Conservation (phyloP, 345 rosid species). For the Rhodamnia rubescens region DNA sequence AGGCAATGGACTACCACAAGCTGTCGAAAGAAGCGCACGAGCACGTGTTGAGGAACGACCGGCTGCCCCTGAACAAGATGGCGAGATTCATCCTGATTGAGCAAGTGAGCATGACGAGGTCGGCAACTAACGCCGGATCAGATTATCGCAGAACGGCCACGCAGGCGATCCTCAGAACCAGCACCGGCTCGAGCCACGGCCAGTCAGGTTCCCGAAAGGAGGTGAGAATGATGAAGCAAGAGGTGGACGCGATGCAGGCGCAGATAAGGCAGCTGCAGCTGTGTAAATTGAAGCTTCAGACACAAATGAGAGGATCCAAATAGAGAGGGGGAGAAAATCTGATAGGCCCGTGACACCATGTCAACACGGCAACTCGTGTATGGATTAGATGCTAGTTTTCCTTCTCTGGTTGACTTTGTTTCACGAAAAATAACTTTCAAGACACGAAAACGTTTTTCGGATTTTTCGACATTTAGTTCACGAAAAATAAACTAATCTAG, state of each 20-base stretch:
- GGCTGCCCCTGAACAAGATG: constrained; percentile 21
- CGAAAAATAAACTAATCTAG: too few species aligned
- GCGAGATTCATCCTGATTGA: constrained; percentile 27
- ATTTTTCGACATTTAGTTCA: too few species aligned
- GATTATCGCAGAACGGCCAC: constrained; percentile 17
- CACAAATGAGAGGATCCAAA: constrained; percentile 8
- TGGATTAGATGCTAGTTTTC: neutral
- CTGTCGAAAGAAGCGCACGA: constrained; percentile 34
- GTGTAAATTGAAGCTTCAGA: constrained; percentile 38
- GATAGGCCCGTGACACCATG: neutral
- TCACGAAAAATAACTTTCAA: too few species aligned
- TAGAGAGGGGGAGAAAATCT: neutral
- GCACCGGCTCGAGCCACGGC: constrained; percentile 7
- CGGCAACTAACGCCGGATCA: constrained; percentile 14
- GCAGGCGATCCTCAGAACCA: constrained; percentile 12
- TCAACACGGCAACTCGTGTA: too few species aligned
- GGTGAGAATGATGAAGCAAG: constrained; percentile 35
- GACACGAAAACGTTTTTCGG: too few species aligned
- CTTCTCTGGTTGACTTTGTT: too few species aligned
- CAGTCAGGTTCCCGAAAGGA: constrained; percentile 13
- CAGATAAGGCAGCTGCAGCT: constrained; percentile 33
- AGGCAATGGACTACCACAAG: constrained; percentile 34
- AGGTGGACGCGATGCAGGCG: constrained; percentile 38
- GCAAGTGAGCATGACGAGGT: constrained; percentile 29
- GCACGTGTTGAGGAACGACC: constrained; percentile 28